Percentiles rank a stretch among this genome's conserved stretches.
Conservation (phyloP, 495 filamentous ascomycete genomes). For the Penicillium tannophilum region DNA sequence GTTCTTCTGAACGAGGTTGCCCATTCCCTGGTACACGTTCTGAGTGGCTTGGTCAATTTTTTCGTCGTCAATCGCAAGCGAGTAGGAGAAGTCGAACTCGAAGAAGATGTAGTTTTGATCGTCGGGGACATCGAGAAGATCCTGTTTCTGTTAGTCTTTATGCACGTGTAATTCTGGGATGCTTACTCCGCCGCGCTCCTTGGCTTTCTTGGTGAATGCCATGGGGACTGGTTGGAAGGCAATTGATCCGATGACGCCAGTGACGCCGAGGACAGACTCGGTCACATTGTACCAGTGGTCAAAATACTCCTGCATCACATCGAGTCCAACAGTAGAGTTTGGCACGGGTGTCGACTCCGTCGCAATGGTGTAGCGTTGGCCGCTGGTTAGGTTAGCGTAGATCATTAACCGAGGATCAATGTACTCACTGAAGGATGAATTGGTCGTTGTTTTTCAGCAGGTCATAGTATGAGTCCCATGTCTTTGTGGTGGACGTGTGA, state of each 20-base stretch:
- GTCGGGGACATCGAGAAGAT: slow-evolving; percentile 54
- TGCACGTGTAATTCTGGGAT: not conserved
- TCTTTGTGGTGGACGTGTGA: slow-evolving; percentile 49
- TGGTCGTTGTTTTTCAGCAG: slow-evolving; percentile 45
- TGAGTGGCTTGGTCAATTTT: slow-evolving; percentile 53
- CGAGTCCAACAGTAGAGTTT: slow-evolving; percentile 36
- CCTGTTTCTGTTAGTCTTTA: slow-evolving; percentile 29
- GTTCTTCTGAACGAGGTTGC: slow-evolving; percentile 34
- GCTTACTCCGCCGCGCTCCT: slow-evolving; percentile 47
- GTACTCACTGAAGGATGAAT: slow-evolving; percentile 36
- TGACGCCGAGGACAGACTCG: slow-evolving; percentile 42
- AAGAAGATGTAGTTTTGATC: slow-evolving; percentile 57
- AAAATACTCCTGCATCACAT: slow-evolving; percentile 49
- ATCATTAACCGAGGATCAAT: not conserved
- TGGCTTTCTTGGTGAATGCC: slow-evolving; percentile 47
- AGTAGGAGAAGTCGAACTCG: slow-evolving; percentile 58
- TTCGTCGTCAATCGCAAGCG: slow-evolving; percentile 41
- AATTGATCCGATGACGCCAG: slow-evolving; percentile 52
- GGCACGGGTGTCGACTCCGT: slow-evolving; percentile 61
- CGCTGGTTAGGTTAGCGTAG: slow-evolving; percentile 26
- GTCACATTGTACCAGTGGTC: slow-evolving; percentile 55
- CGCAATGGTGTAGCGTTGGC: slow-evolving; percentile 55
- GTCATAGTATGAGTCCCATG: slow-evolving; percentile 55
- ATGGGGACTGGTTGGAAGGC: slow-evolving; percentile 61
- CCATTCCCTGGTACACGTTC: slow-evolving; percentile 37